phyloP scores from a whole-genome alignment of 169 alveolate species.

The Eimeria falciformis region DNA sequence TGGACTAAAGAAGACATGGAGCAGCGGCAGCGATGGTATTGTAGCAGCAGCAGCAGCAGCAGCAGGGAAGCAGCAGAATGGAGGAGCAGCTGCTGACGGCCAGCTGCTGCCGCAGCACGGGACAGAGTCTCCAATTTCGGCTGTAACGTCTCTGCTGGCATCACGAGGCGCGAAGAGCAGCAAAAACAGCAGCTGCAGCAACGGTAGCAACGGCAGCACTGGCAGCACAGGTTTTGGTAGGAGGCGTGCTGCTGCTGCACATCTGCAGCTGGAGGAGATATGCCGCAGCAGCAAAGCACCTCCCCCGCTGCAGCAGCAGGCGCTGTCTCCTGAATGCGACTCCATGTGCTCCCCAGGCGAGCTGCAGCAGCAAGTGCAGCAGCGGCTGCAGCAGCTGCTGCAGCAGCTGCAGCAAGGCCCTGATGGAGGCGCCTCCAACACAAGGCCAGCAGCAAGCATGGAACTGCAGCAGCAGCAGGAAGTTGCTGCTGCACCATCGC shows the following conservation, averaged over 20 bases:
- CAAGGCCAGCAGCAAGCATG: background rate
- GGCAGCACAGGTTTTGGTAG: background rate
- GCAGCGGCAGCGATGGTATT: conserved; percentile 11
- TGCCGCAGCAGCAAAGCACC: conserved; percentile 24
- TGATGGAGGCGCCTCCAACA: background rate
- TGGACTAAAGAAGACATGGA: conserved; percentile 11
- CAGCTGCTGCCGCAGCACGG: conserved; percentile 56
- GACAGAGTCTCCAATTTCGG: conserved; percentile 33
- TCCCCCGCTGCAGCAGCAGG: conserved; percentile 61
- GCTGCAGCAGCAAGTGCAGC: conserved; percentile 72
- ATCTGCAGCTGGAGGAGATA: conserved; percentile 36
- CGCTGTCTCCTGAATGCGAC: background rate
- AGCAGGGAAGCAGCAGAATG: conserved; percentile 56
- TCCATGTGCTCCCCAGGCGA: conserved; percentile 8
- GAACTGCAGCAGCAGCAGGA: conserved; percentile 53
- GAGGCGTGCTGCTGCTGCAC: background rate
- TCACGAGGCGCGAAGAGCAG: conserved; percentile 25
- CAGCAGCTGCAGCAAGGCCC: conserved; percentile 48
- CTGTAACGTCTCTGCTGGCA: conserved; percentile 42
- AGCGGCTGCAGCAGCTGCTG: conserved; percentile 71
- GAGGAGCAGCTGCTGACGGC: conserved; percentile 8
- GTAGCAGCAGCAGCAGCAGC: conserved; percentile 48
- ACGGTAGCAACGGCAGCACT: conserved; percentile 5
- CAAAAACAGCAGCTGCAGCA: conserved; percentile 46
- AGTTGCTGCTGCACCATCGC: background rate